Base-by-base conservation (phyloP, 2,329 filamentous ascomycete genomes). In the Plenodomus biglobosus region DNA sequence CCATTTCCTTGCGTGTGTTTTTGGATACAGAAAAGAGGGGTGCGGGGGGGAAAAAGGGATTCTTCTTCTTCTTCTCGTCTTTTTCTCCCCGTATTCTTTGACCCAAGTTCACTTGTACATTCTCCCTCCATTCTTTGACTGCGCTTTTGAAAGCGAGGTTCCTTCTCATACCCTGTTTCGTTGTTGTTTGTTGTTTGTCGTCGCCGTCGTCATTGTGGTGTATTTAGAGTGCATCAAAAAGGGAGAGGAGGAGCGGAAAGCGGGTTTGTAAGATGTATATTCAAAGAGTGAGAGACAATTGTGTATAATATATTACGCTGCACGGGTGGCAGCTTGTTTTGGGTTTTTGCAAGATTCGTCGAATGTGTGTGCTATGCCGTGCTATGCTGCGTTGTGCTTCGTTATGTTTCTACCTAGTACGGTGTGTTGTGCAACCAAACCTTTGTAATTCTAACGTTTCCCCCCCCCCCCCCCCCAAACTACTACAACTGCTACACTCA, bases 281-380 rank as follows among this genome's bases (percentile, higher is more conserved):
- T 24, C 22, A 24, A 10, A 24, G 22, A 24, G 22, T 5, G 22
- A 24, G 10, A 10, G 22, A 24, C n/a, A 10, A 24, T 44, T 46
- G 52, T 63, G 59, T 65, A 59, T 66, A 66, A 61, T 65, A 62
- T 51, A 41, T 63, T 62, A 66, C 64, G 59, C 60, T 62, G 59
- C 61, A 32, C 44, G 38, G 48, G 48, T 37, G 43, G 43, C 34
- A 44, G 51, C 46, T 38, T 16, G 22, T 10, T 24, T 24, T 24
- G 22, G 22, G 22, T 10, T 24, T 24, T 24, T 24, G 22, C n/a
- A n/a, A n/a, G n/a, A n/a, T n/a, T n/a, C n/a, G n/a, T n/a, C n/a
- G n/a, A n/a, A n/a, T n/a, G n/a, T n/a, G n/a, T n/a, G n/a, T n/a
- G n/a, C n/a, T n/a, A n/a, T n/a, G n/a, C n/a, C n/a, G n/a, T n/a